These are phyloP conservation scores for Plasmodium berghei DNA, from an alignment of 169 alveolate species.

Conservation along the genomic window DNA sequence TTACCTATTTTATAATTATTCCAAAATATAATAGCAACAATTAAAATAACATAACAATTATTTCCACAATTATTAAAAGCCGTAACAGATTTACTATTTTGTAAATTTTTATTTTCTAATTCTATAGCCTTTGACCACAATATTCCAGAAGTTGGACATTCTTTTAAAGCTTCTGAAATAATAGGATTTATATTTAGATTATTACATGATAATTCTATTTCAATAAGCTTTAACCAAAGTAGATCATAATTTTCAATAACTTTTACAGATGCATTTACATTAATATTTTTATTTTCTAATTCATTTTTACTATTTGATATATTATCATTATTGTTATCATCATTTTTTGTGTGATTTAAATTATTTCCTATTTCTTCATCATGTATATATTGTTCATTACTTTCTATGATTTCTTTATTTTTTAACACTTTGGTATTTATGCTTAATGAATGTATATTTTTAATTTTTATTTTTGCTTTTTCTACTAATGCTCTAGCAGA, in stretches of 20 bases:
- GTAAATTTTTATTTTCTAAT: slow-evolving; percentile 84
- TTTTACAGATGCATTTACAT: slow-evolving; percentile 67
- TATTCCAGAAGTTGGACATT: slow-evolving; percentile 96
- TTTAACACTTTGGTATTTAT: slow-evolving; percentile 81
- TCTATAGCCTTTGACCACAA: slow-evolving; percentile 95
- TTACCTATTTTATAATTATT: slow-evolving; percentile 92
- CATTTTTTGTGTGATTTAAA: slow-evolving; percentile 76
- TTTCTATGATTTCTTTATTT: slow-evolving; percentile 78
- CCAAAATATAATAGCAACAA: slow-evolving; percentile 95
- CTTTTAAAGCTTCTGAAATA: slow-evolving; percentile 94
- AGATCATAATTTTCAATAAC: slow-evolving; percentile 86
- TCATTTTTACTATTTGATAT: slow-evolving; percentile 30
- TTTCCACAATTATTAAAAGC: slow-evolving; percentile 95
- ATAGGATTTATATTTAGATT: slow-evolving; percentile 90
- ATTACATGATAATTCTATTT: slow-evolving; percentile 95
- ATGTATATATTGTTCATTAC: slow-evolving; percentile 46
- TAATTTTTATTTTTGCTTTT: slow-evolving; percentile 85
- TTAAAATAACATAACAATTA: slow-evolving; percentile 93
- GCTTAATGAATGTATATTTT: slow-evolving; percentile 89
- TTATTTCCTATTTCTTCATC: slow-evolving; percentile 76
- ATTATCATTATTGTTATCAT: slow-evolving; percentile 6
- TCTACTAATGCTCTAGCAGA: slow-evolving; percentile 94
- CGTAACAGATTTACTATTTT: slow-evolving; percentile 91
- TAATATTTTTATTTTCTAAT: slow-evolving; percentile 75
- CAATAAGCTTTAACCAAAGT: slow-evolving; percentile 94